A percentile compares a stretch with the other conserved stretches of the same genome.
These are phyloP conservation scores for Umbilicus rupestris DNA, from an alignment of 164 flowering plant species.

Conservation along the genomic window DNA sequence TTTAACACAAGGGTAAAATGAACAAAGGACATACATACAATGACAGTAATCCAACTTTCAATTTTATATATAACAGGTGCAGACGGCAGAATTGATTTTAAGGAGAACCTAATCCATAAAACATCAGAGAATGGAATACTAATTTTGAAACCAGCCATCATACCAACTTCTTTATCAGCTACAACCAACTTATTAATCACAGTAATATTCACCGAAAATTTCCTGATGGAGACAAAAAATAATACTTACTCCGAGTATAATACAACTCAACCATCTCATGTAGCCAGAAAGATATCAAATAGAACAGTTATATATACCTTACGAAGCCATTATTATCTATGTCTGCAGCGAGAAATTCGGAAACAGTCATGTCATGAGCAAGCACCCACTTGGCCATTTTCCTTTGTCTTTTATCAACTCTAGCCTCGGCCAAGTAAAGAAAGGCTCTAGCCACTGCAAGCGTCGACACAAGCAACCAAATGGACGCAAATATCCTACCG, in stretches of 20 bases:
- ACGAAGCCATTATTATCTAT: constrained; percentile 89
- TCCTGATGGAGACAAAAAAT: not conserved
- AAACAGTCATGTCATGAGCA: constrained; percentile 69
- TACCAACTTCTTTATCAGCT: not conserved
- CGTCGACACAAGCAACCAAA: constrained; percentile 92
- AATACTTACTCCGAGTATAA: not conserved
- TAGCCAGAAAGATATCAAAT: not conserved
- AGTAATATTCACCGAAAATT: not conserved
- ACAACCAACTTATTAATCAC: not conserved
- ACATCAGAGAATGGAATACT: not conserved
- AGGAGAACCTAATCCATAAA: not conserved
- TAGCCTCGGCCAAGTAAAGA: constrained; percentile 82
- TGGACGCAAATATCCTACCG: constrained; percentile 76
- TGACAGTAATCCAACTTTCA: not conserved
- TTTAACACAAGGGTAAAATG: not conserved
- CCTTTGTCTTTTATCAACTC: constrained; percentile 86
- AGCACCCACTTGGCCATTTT: constrained; percentile 85
- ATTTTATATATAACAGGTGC: not conserved
- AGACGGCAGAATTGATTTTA: not conserved
- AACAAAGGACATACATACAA: not conserved
- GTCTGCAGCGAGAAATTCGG: constrained; percentile 89
- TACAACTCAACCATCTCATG: not conserved
- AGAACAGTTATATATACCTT: constrained; percentile 32
- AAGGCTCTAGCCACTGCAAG: constrained; percentile 93
- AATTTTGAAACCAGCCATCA: not conserved